These are phyloP conservation scores for sunflower (Helianthus annuus) DNA, from an alignment of 129 eudicot species.

Conservation along the genomic window HanXRQr2.0-SUNRISE NC_035449.2:25204929-25205428, in stretches of 20 bases:
- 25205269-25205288: conserved; percentile 53
- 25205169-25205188: conserved; percentile 77
- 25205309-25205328: conserved; percentile 58
- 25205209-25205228: conserved; percentile 74
- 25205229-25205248: conserved; percentile 63
- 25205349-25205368: conserved; percentile 47
- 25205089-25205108: conserved; percentile 70
- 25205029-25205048: conserved; percentile 59
- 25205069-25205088: conserved; percentile 63
- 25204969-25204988: conserved; percentile 65
- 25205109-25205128: conserved; percentile 74
- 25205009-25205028: conserved; percentile 71
- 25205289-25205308: conserved; percentile 25
- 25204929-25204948: conserved; percentile 44
- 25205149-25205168: conserved; percentile 52
- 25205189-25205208: conserved; percentile 72
- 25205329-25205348: conserved; percentile 69
- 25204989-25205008: conserved; percentile 75
- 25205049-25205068: conserved; percentile 84
- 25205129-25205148: conserved; percentile 72
- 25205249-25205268: conserved; percentile 64
- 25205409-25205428: conserved; percentile 74
- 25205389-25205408: conserved; percentile 73
- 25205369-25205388: conserved; percentile 68
- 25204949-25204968: conserved; percentile 38